Percentiles rank a stretch among this genome's conserved stretches.
phyloP scores from a whole-genome alignment of 106 monocot genomes.

The Cymbidium sinense region DNA sequence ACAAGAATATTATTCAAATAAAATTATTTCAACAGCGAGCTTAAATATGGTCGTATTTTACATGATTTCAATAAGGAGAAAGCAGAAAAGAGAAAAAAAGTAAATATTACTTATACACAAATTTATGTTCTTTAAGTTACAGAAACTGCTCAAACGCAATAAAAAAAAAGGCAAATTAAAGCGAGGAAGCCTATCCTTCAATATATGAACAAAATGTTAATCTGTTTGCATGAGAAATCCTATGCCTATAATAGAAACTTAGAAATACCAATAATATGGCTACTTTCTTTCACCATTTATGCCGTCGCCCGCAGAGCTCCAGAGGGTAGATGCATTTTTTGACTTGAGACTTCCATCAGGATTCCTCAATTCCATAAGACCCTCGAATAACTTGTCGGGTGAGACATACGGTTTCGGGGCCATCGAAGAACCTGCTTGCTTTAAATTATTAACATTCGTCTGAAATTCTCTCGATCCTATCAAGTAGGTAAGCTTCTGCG shows the following conservation, averaged over 20 bases:
- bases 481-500: conserved; percentile 27
- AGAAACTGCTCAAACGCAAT: not conserved
- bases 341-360: conserved; percentile 44
- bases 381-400: conserved; percentile 66
- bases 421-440: not conserved
- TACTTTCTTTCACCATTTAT: conserved; percentile 36
- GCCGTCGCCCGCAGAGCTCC: conserved; percentile 10
- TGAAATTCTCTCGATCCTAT: conserved; percentile 14
- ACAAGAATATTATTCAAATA: too few relatives aligned
- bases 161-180: not conserved
- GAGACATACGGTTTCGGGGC: conserved; percentile 38
- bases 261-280: not conserved
- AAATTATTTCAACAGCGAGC: too few relatives aligned
- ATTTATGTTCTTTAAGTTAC: not conserved
- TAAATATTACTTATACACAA: not conserved
- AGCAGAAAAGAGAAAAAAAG: not conserved
- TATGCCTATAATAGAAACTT: not conserved
- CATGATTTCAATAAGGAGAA: too few relatives aligned
- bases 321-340: conserved; percentile 11
- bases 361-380: conserved; percentile 48
- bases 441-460: not conserved
- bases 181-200: not conserved
- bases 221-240: not conserved
- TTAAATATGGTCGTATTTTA: too few relatives aligned
- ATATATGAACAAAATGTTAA: conserved; percentile 1